These are phyloP conservation scores for Haplographium delicatum DNA, from an alignment of 495 filamentous ascomycete genomes.

Conservation along the genomic window DNA sequence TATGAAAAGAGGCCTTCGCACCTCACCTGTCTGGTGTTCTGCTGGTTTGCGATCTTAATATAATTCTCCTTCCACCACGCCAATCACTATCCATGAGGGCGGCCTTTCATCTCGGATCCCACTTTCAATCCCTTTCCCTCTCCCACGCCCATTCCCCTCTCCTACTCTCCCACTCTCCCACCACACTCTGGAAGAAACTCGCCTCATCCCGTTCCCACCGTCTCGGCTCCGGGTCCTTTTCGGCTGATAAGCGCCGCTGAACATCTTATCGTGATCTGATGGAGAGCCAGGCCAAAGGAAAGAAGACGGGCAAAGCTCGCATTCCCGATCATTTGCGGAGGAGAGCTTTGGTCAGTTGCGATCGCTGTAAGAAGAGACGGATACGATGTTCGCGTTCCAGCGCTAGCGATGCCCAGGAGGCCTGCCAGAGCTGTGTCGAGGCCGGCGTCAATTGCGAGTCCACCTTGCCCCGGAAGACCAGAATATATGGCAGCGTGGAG, in stretches of 20 bases:
- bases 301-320: constrained; percentile 27
- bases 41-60: too few relatives aligned
- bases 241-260: neutral
- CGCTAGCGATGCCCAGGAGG: constrained; percentile 23
- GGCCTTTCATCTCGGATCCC: too few relatives aligned
- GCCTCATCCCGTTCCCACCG: neutral
- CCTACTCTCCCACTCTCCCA: too few relatives aligned
- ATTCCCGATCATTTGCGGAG: constrained; percentile 31
- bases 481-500: constrained; percentile 48
- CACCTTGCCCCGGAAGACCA: constrained; percentile 41
- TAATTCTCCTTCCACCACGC: too few relatives aligned
- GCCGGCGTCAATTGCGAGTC: constrained; percentile 39
- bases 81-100: too few relatives aligned
- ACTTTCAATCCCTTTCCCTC: too few relatives aligned
- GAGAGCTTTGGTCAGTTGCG: constrained; percentile 33
- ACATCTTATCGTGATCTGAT: neutral
- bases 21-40: too few relatives aligned
- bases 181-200: neutral
- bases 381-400: constrained; percentile 34
- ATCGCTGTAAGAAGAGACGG: constrained; percentile 33
- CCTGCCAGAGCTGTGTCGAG: constrained; percentile 37
- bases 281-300: constrained; percentile 13
- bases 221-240: neutral
- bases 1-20: too few relatives aligned
- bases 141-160: too few relatives aligned